Evolutionary conservation across 169 alveolate species (phyloP), one percentile per base, ranked within the genome.

Genomic region (Plasmodium vivax): DNA sequence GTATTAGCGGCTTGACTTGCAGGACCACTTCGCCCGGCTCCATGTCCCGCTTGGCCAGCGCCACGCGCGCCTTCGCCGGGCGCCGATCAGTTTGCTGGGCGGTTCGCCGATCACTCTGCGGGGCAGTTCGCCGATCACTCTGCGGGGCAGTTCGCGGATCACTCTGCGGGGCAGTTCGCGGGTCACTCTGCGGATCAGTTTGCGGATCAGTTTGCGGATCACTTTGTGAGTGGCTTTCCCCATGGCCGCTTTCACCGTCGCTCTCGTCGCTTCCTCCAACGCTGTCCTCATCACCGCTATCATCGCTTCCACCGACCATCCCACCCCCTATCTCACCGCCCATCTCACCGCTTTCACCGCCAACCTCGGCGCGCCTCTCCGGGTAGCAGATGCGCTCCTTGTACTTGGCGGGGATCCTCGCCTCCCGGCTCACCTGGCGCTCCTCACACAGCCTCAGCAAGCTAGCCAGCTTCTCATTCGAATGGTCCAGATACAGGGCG

Each of bases 1-100:
- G 30, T 12, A 85, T 16, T 75, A 75, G 62, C 14, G 93, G 93
- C 34, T 74, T 85, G 8, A 34, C 30, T 45, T 75, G 93, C 32
- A 85, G 62, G 56, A 85, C 80, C 8, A 85, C 58, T 75, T 85
- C 93, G 8, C 93, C 93, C 27, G 93, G 93, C 62, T 56, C 72
- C 62, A 85, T n/a, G 62, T 85, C 58, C 4, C 80, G 51, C 12
- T 75, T 85, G 23, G 93, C 93, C 6, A 85, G 71, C 8, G 71
- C 87, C 1, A 85, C 41, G 43, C 77, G 77, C 45, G 45, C 51
- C 34, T 85, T 56, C 27, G 72, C 72, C 30, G 4, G 27, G 3
- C 72, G 27, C 72, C 14, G n/a, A 1, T 23, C 27, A 23, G 27
- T 23, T 23, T 23, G 27, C 27, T 23, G 27, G 27, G 27, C 27